These are phyloP conservation scores for Capsicum pubescens DNA, from an alignment of 257 asterid genomes.

Conservation along the genomic window DNA sequence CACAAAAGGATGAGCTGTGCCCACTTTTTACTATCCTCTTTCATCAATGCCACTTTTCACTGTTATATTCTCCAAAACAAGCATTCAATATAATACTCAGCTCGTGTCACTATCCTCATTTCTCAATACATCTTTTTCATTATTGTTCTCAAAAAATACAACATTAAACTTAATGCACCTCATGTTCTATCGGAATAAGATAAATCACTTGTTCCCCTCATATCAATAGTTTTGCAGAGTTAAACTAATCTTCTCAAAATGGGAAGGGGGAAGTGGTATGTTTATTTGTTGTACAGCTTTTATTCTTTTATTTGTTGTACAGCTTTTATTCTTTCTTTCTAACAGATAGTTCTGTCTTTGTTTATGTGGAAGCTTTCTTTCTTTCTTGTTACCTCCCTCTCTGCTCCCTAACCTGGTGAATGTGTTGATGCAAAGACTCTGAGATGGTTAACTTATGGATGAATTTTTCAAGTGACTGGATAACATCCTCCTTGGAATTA, in stretches of 20 bases:
- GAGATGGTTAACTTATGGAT: neutral
- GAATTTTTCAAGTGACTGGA: neutral
- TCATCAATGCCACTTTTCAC: neutral
- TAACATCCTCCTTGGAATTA: neutral
- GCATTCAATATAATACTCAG: neutral
- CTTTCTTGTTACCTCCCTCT: neutral
- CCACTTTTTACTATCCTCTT: neutral
- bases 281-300: neutral
- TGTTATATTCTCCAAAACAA: neutral
- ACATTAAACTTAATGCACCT: neutral
- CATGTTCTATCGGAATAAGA: neutral
- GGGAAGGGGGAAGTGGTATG: neutral
- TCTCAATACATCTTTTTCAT: neutral
- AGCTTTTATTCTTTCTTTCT: neutral
- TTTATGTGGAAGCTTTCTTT: neutral
- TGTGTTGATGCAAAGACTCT: neutral
- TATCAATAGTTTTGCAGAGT: neutral
- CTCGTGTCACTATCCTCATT: neutral
- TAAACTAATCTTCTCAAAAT: neutral
- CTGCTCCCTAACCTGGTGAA: slow-evolving; percentile 21
- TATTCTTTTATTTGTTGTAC: neutral
- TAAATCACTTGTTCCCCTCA: neutral
- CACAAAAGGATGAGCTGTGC: neutral
- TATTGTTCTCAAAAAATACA: neutral
- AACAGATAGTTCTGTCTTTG: neutral